Evolutionary conservation across 495 filamentous ascomycete species (phyloP), one percentile per base, ranked within the genome.

Genomic region (Penicillium canescens): DNA sequence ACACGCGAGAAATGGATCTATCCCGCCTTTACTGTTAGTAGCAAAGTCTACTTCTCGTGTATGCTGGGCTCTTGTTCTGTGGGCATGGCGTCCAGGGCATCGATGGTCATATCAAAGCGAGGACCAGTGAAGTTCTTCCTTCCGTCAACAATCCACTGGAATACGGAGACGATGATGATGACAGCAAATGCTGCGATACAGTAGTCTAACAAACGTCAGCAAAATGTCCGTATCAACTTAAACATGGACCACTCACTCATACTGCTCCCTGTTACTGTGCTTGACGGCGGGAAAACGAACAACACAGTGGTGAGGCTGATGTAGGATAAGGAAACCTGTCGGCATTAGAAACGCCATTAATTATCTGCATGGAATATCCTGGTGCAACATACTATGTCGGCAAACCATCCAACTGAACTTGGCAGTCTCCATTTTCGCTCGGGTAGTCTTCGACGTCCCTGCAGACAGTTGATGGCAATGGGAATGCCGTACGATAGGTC

Each of bases 401-500:
- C 63, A 42, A 76, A 57, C 85, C 85, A 90, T 7, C 80, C 87
- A 11, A 86, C 38, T 6, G 59, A 58, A 24, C 61, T 73, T 0
- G 80, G 76, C 5, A 91, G 59, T 44, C 76, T 78, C 66, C 88
- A 91, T 4, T 78, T 67, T 18, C 86, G 73, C 21, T 74, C 64
- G 0, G 86, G 85, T 3, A 90, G 66, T 59, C 77, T 84, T 42
- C 67, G 79, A 4, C 88, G 75, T 1, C 86, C 86, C 7, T 80
- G 80, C 2, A 87, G 63, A 43, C 79, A 78, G 57, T 89, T 86
- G 48, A 90, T 81, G 0, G 78, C 59, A 26, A 87, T 79, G 0
- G 88, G 88, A 34, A 90, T 87, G 9, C 78, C 86, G 57, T 91
- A 90, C 6, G 83, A 84, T 3, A 91, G 63, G 16, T 83, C 83